Base-by-base conservation (phyloP, 208 protist genomes). In the Crithidia brevicula region DNA sequence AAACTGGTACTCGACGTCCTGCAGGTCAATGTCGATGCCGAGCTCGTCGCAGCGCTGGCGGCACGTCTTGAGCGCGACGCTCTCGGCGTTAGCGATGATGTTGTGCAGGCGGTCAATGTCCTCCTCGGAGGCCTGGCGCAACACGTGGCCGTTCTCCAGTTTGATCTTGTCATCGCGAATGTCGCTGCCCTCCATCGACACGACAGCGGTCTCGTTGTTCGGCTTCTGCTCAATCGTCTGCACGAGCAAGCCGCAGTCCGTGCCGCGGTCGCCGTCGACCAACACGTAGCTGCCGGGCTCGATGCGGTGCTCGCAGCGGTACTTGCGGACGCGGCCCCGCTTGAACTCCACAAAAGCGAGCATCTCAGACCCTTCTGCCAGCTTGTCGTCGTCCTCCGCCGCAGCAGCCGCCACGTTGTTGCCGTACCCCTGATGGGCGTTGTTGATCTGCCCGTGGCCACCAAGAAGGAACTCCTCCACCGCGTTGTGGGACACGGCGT, bases 1-100 rank as follows among this genome's bases (percentile, higher is more conserved):
- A 61, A 96, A 96, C 89, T 97, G 93, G 66, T 96, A 96, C 67
- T 97, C 91, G 28, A 84, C 83, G 67, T 96, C 91, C 31, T 88
- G 60, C 22, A 96, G 63, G 51, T 88, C 80, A 42, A 96, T 95
- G 27, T 85, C 82, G 22, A 97, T 90, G 23, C 85, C 84, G 28
- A 92, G 82, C 52, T 97, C 89, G 49, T 79, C 45, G 68, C 83
- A 89, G 34, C 86, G 84, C 77, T 94, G 80, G 15, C 79, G 80
- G 82, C 93, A 97, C 27, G 85, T 93, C 71, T 92, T 91, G 25
- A 96, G 84, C 7, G 93, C 93, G n/a, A 93, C 79, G 10, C 68
- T 73, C 82, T 97, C 90, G n/a, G 88, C 85, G 22, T 62, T 79
- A 28, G 78, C 73, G 58, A 95, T 91, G 31, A 86, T 81, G 53